Conservation (phyloP, 129 eudicot species). For the Cynara cardunculus region DNA sequence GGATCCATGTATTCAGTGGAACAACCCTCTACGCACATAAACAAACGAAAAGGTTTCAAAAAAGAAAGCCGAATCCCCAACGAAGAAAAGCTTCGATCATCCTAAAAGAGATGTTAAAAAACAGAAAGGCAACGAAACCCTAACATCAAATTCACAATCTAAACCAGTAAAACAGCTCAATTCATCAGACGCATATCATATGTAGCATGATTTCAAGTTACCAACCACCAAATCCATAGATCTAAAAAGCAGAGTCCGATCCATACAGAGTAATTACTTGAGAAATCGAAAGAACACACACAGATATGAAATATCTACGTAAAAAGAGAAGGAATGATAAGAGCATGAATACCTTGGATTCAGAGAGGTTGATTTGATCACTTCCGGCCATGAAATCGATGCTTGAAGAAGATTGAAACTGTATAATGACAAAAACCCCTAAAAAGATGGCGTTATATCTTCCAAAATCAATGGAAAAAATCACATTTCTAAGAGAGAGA, state of each 20-base stretch:
- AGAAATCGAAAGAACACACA: neutral
- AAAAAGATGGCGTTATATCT: neutral
- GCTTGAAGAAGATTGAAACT: neutral
- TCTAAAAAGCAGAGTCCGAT: constrained; percentile 1
- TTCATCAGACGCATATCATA: neutral
- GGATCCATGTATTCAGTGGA: constrained; percentile 70
- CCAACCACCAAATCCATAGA: neutral
- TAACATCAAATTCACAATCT: too few species aligned
- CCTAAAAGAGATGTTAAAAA: too few species aligned
- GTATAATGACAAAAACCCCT: neutral
- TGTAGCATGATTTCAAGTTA: neutral
- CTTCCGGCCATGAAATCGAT: constrained; percentile 45
- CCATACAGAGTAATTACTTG: constrained; percentile 2
- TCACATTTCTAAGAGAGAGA: constrained; percentile 21
- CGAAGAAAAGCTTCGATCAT: neutral
- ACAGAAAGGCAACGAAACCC: too few species aligned
- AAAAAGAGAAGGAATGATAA: neutral
- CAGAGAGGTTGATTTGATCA: constrained; percentile 42
- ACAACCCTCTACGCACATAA: constrained; percentile 46
- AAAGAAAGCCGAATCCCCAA: neutral
- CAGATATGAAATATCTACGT: neutral
- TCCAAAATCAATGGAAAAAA: constrained; percentile 5
- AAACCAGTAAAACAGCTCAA: neutral
- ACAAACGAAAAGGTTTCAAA: constrained; percentile 4
- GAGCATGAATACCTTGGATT: constrained; percentile 40